These are phyloP conservation scores for Cicer judaicum DNA, from an alignment of 306 rosid species.

Conservation along the genomic window DNA sequence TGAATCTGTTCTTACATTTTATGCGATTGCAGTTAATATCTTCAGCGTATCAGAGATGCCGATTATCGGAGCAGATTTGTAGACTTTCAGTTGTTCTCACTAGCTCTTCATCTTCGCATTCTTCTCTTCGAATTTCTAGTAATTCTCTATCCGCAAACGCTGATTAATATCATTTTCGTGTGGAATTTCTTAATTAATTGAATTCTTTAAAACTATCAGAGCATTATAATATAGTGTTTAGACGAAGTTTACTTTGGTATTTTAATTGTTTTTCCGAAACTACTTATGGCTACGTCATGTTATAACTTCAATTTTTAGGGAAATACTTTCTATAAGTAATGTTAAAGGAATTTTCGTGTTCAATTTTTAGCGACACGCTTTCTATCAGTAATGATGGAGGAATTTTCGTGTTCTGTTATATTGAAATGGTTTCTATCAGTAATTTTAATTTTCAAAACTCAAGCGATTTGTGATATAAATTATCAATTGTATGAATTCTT, in stretches of 20 bases:
- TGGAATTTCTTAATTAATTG: background rate
- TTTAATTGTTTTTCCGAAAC: background rate
- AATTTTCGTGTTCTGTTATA: background rate
- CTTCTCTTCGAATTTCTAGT: constrained; percentile 64
- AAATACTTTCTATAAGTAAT: background rate
- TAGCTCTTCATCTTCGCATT: constrained; percentile 55
- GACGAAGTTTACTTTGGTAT: background rate
- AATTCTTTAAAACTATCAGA: background rate
- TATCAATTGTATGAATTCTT: background rate
- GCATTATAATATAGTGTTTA: background rate
- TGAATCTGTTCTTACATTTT: background rate
- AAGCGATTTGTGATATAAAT: too few species aligned
- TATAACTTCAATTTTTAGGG: background rate
- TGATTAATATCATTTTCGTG: background rate
- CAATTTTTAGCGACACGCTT: background rate
- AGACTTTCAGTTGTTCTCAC: constrained; percentile 65
- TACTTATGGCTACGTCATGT: background rate
- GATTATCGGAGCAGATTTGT: constrained; percentile 68
- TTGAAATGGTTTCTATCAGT: background rate
- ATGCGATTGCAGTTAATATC: constrained; percentile 63
- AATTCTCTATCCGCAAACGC: constrained; percentile 11
- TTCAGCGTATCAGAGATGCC: constrained; percentile 79
- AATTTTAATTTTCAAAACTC: background rate
- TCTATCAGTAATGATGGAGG: background rate
- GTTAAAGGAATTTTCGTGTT: background rate